Evolutionary conservation across 257 asterid species (phyloP).

Genomic region (Apocynum venetum): DNA sequence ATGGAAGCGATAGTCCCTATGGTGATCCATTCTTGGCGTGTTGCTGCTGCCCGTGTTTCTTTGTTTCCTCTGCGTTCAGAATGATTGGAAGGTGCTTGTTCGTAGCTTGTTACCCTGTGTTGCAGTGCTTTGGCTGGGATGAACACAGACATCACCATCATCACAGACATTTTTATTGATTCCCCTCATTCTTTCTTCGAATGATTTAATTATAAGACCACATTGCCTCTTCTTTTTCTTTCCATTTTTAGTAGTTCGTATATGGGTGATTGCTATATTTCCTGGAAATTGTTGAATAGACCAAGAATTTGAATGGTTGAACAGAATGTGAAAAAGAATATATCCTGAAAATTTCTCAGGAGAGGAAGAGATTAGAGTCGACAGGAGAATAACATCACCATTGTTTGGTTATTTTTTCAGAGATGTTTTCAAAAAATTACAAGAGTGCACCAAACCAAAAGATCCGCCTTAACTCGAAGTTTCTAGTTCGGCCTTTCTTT

Average conservation of each 20-base stretch:
- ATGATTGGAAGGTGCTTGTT: constrained; percentile 39
- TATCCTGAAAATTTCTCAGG: no score
- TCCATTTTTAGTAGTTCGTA: no score
- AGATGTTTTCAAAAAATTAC: no score
- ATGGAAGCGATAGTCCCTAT: constrained; percentile 11
- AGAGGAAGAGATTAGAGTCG: no score
- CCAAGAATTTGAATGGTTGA: neutral
- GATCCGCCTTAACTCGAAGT: no score
- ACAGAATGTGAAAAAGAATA: neutral
- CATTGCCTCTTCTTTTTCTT: neutral
- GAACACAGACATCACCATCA: constrained; percentile 50
- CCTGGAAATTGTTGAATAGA: neutral
- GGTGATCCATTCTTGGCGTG: constrained; percentile 31
- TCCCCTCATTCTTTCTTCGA: neutral
- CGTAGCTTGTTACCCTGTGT: constrained; percentile 48
- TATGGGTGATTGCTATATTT: neutral
- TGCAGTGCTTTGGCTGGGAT: constrained; percentile 62
- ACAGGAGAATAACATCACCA: no score
- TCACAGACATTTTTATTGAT: constrained; percentile 37
- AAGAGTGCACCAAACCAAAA: no score
- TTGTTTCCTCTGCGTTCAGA: constrained; percentile 29
- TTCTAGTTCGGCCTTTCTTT: constrained; percentile 56
- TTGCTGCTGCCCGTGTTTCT: constrained; percentile 43
- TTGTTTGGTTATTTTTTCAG: no score
- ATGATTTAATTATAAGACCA: neutral